Evolutionary conservation across 2,329 filamentous ascomycete genomes (phyloP), one percentile per base, ranked within the genome.

Genomic region (Pseudogymnoascus verrucosus): DNA sequence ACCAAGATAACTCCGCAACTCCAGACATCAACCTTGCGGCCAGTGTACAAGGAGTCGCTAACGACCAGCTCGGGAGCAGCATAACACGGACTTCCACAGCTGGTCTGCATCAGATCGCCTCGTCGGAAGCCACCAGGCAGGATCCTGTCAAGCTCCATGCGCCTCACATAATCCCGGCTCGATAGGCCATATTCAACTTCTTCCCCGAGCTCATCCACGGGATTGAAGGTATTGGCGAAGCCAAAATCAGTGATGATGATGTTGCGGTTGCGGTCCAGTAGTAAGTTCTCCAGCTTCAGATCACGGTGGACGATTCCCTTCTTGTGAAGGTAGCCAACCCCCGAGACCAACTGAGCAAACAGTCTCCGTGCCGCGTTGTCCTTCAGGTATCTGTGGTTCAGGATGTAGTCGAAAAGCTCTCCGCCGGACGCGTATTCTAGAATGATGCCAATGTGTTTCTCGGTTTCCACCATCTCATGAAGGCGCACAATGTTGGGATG

Each of bases 171-270:
- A 16, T 97, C 93, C 68, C 91, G 89, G 73, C 96, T 93, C 26
- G 85, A 84, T 21, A 99, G 79, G 67, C 92, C 90, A 71, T 91
- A 85, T 76, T 98, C 95, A 68, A 97, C 89, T 65, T 97, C 93
- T 65, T 96, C 91, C 4, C 85, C 86, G 40, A 99, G 82, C 74
- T 97, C 92, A 72, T 99, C 95, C 37, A 81, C 78, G 0, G 95
- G 86, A 72, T 97, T 90, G 73, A 99, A 99, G 0, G 93, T 98
- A 76, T 99, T 99, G 69, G 95, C 95, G 74, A 99, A 99, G 16
- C 95, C 95, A 77, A 99, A 99, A 77, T 99, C 95, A 14, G 95
- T 99, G 73, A 99, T 99, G 78, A 99, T 99, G 73, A 99, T 98
- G 79, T 99, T 99, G 67, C 92, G 89, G 74, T 99, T 97, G 67